phyloP scores from a whole-genome alignment of 2,329 filamentous ascomycete genomes.

The Onygenales sp. region DNA sequence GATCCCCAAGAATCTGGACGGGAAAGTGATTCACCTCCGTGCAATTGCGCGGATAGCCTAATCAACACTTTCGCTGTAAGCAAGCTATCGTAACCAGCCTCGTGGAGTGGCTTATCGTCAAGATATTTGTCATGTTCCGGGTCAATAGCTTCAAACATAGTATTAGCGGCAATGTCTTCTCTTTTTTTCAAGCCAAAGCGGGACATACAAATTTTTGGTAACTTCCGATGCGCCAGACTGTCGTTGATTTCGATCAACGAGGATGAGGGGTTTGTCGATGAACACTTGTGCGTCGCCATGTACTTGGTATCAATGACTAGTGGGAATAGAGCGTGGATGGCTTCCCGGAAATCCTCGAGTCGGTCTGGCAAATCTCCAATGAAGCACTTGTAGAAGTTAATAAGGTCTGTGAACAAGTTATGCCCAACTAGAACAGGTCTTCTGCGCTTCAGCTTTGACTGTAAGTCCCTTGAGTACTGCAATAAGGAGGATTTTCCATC shows the following conservation, averaged over 20 bases:
- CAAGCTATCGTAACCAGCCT: constrained; percentile 56
- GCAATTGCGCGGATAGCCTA: constrained; percentile 44
- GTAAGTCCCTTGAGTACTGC: constrained; percentile 22
- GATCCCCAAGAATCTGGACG: background rate
- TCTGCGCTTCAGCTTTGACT: constrained; percentile 34
- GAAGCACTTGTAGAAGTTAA: constrained; percentile 54
- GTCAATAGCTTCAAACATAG: constrained; percentile 20
- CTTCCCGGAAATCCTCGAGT: constrained; percentile 43
- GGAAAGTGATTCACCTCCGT: constrained; percentile 22
- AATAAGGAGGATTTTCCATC: constrained; percentile 14
- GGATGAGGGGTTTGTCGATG: constrained; percentile 37
- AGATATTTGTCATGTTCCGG: constrained; percentile 23
- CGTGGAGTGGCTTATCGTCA: constrained; percentile 32
- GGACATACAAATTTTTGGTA: constrained; percentile 23
- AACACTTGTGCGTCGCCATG: constrained; percentile 47
- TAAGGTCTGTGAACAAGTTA: constrained; percentile 53
- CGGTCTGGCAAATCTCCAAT: constrained; percentile 48
- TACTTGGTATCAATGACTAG: constrained; percentile 55
- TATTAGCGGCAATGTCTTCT: background rate
- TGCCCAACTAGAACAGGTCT: constrained; percentile 50
- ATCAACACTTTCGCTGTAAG: constrained; percentile 52
- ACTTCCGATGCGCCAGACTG: constrained; percentile 15
- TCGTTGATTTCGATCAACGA: constrained; percentile 23
- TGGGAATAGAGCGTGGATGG: constrained; percentile 47
- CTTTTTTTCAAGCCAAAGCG: background rate